Evolutionary conservation across 192 early-diverging fungal genomes (phyloP).

Genomic region (Coemansia sp.): DNA sequence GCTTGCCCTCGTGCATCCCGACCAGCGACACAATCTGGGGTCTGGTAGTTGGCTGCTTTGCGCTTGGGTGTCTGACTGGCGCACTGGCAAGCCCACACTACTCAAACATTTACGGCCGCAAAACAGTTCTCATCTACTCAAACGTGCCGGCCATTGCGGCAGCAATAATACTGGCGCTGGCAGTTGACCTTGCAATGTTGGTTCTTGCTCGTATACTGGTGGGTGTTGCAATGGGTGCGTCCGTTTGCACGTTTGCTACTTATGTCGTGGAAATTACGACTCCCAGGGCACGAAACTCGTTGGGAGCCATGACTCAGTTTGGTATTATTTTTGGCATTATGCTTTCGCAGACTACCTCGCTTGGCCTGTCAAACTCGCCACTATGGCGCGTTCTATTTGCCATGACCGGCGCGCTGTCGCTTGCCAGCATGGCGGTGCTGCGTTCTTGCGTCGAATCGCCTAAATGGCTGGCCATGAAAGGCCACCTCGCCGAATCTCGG

Average conservation of each 20-base stretch:
- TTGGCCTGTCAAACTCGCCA: constrained; percentile 55
- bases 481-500: constrained; percentile 51
- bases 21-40: constrained; percentile 47
- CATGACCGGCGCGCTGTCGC: constrained; percentile 54
- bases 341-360: constrained; percentile 56
- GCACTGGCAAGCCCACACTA: constrained; percentile 54
- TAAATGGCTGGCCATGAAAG: constrained; percentile 59
- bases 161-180: constrained; percentile 52
- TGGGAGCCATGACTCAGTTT: constrained; percentile 69
- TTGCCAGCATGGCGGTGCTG: constrained; percentile 51
- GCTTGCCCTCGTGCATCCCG: constrained; percentile 35
- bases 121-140: constrained; percentile 56
- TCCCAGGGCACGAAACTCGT: constrained; percentile 57
- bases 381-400: constrained; percentile 69
- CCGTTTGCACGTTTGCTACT: constrained; percentile 53
- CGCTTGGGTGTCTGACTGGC: constrained; percentile 61
- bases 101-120: constrained; percentile 57
- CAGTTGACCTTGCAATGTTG: constrained; percentile 58
- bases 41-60: constrained; percentile 50
- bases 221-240: constrained; percentile 67
- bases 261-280: constrained; percentile 77
- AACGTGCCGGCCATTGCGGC: constrained; percentile 62
- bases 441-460: constrained; percentile 73
- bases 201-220: constrained; percentile 62
- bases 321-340: constrained; percentile 70